Evolutionary conservation across 2,329 filamentous ascomycete species (phyloP).

Genomic region (Ustulina deusta): DNA sequence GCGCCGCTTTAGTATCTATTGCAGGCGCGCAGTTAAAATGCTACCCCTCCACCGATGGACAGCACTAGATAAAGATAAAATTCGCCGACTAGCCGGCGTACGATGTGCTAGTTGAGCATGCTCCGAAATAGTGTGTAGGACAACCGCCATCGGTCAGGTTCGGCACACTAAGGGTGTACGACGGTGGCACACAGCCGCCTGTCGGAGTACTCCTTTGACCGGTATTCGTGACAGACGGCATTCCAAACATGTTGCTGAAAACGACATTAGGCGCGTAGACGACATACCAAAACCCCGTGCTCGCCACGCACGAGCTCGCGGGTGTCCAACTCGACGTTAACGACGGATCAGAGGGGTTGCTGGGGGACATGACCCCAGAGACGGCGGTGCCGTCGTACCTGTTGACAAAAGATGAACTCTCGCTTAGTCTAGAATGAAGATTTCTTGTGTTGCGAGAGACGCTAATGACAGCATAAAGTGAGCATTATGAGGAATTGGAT

Average conservation of each 20-base stretch:
- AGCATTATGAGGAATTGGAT: background rate
- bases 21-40: conserved; percentile 27
- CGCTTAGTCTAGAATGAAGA: background rate
- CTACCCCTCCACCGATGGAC: conserved; percentile 19
- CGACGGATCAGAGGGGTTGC: conserved; percentile 16
- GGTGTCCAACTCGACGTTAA: conserved; percentile 27
- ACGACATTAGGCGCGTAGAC: conserved; percentile 13
- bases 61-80: conserved; percentile 26
- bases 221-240: conserved; percentile 28
- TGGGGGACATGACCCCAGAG: background rate
- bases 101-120: conserved; percentile 27
- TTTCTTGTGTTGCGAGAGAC: background rate
- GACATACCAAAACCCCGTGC: conserved; percentile 33
- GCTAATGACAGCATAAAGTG: background rate
- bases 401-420: background rate
- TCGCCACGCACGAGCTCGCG: conserved; percentile 20
- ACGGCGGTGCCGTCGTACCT: no score
- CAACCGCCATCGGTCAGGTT: conserved; percentile 28
- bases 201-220: conserved; percentile 23
- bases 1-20: background rate
- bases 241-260: conserved; percentile 30
- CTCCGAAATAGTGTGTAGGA: conserved; percentile 14
- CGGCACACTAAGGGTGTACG: conserved; percentile 28
- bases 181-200: conserved; percentile 27
- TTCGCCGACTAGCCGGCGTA: conserved; percentile 18